Evolutionary conservation across 345 rosid genomes (phyloP).

Genomic region (Salix suchowensis): DNA sequence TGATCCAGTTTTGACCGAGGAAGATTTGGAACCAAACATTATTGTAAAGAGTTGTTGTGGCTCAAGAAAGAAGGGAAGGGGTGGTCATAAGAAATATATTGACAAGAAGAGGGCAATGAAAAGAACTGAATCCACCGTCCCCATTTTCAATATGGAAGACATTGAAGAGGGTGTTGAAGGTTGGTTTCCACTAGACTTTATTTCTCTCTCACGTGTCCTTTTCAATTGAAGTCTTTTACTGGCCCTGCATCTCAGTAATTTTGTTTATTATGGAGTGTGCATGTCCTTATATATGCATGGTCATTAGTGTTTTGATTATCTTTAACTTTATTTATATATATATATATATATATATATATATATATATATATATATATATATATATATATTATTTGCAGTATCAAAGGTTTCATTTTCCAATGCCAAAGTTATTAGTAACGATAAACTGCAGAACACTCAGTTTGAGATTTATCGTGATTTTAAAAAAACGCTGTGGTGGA

Average conservation of each 20-base stretch:
- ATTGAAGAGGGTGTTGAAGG: slow-evolving; percentile 98
- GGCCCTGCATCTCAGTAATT: background rate
- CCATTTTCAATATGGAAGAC: slow-evolving; percentile 98
- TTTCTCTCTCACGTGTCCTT: background rate
- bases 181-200: slow-evolving; percentile 20
- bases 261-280: background rate
- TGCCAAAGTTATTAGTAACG: background rate
- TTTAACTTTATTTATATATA: background rate
- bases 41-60: slow-evolving; percentile 97
- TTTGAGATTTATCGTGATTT: background rate
- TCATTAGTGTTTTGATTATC: background rate
- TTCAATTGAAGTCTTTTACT: background rate
- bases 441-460: background rate
- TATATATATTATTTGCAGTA: background rate
- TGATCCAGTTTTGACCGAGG: slow-evolving; percentile 95
- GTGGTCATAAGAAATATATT: slow-evolving; percentile 59
- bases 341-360: background rate
- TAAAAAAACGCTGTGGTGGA: background rate
- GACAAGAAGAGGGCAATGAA: slow-evolving; percentile 74
- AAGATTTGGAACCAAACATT: slow-evolving; percentile 88
- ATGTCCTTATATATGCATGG: background rate
- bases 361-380: background rate
- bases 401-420: background rate
- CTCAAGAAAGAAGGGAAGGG: slow-evolving; percentile 81
- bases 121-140: slow-evolving; percentile 93